phyloP scores from a whole-genome alignment of 495 filamentous ascomycete species.

The Ramalina peruviana region DNA sequence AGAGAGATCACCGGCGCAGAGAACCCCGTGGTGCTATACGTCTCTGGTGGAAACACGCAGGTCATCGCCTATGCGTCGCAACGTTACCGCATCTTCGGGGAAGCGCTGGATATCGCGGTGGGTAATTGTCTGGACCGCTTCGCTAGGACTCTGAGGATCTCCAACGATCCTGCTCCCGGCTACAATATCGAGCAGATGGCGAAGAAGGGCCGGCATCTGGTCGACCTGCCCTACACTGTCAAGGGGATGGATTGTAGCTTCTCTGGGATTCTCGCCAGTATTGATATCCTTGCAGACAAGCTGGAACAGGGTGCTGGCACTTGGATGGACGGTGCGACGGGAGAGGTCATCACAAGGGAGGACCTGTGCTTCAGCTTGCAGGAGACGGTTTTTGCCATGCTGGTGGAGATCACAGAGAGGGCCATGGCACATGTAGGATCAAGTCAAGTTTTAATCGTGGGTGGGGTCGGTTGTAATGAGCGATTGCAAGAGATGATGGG shows the following conservation, averaged over 20 bases:
- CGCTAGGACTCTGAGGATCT: conserved; percentile 75
- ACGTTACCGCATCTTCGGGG: conserved; percentile 93
- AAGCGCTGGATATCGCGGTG: conserved; percentile 92
- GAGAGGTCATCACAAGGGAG: conserved; percentile 51
- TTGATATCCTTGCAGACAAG: conserved; percentile 60
- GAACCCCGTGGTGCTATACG: conserved; percentile 94
- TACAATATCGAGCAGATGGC: conserved; percentile 98
- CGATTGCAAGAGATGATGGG: conserved; percentile 97
- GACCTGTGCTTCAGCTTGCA: conserved; percentile 91
- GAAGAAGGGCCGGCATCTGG: conserved; percentile 55
- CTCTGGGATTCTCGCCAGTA: conserved; percentile 71
- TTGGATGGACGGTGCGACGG: conserved; percentile 24
- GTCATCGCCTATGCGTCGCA: conserved; percentile 93
- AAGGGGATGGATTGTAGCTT: conserved; percentile 99
- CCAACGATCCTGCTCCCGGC: conserved; percentile 90
- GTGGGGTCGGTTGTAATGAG: conserved; percentile 97
- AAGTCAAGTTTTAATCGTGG: conserved; percentile 82
- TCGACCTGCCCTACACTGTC: conserved; percentile 89
- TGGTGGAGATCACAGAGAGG: conserved; percentile 95
- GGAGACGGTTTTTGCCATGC: conserved; percentile 90
- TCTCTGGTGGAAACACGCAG: conserved; percentile 93
- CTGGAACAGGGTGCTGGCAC: conserved; percentile 19
- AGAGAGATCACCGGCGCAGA: conserved; percentile 76
- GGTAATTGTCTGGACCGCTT: conserved; percentile 97
- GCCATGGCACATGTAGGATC: conserved; percentile 97